Evolutionary conservation across 2,329 filamentous ascomycete genomes (phyloP).

Genomic region (Clonostachys rosea): DNA sequence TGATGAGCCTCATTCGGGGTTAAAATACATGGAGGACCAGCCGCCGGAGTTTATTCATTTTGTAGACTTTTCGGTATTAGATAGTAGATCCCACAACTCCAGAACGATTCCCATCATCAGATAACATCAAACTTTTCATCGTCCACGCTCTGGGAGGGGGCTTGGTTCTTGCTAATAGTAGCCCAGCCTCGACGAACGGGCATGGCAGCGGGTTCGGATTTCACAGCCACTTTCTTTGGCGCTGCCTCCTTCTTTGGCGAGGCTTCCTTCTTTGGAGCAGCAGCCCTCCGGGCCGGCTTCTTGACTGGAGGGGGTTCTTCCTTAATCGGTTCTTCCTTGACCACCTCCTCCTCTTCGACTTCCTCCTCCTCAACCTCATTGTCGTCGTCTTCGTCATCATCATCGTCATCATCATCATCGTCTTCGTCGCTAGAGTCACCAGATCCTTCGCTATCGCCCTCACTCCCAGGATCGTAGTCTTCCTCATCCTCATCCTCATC

Average conservation of each 20-base stretch:
- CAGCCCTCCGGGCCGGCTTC: neutral
- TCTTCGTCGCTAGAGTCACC: constrained; percentile 45
- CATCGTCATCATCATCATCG: constrained; percentile 44
- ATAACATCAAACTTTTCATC: constrained; percentile 3
- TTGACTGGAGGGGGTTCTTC: neutral
- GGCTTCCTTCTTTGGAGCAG: neutral
- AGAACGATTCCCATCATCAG: neutral
- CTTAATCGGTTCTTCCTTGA: neutral
- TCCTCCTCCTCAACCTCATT: constrained; percentile 26
- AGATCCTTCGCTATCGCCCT: constrained; percentile 54
- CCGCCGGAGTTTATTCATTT: no score
- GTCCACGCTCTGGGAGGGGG: no score
- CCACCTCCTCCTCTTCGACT: constrained; percentile 10
- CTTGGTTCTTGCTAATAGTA: constrained; percentile 1
- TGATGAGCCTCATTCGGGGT: no score
- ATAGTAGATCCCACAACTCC: no score
- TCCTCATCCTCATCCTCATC: constrained; percentile 63
- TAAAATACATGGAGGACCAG: no score
- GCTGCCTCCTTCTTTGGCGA: neutral
- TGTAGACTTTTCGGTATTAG: no score
- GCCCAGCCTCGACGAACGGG: constrained; percentile 3
- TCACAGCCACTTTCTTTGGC: neutral
- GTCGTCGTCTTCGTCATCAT: constrained; percentile 32
- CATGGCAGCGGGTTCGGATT: neutral
- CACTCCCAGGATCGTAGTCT: constrained; percentile 60